These are phyloP conservation scores for Reticulascus tulasneorum DNA, from an alignment of 2,329 filamentous ascomycete species.

Conservation along the genomic window DNA sequence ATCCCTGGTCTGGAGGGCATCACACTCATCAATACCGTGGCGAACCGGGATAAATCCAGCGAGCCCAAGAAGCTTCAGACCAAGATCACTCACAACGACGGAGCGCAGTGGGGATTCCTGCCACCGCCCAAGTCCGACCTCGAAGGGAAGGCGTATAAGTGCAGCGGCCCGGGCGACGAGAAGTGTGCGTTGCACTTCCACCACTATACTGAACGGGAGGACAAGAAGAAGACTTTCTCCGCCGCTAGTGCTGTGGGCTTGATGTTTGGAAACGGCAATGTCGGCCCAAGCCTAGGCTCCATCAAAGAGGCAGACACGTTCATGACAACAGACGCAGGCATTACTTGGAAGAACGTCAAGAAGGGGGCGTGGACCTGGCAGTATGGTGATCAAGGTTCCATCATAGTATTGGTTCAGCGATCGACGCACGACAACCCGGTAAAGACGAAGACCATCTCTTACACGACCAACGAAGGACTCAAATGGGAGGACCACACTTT, in stretches of 20 bases:
- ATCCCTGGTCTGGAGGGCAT: slow-evolving; percentile 90
- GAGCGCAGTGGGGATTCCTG: slow-evolving; percentile 78
- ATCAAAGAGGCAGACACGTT: slow-evolving; percentile 80
- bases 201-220: slow-evolving; percentile 85
- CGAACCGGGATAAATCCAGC: slow-evolving; percentile 64
- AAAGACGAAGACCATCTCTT: slow-evolving; percentile 66
- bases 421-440: slow-evolving; percentile 62
- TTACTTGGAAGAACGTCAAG: slow-evolving; percentile 80
- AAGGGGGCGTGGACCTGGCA: slow-evolving; percentile 91
- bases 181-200: slow-evolving; percentile 89
- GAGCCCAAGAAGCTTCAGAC: slow-evolving; percentile 78
- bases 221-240: slow-evolving; percentile 81
- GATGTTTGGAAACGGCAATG: slow-evolving; percentile 89
- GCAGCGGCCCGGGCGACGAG: slow-evolving; percentile 55
- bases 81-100: slow-evolving; percentile 95
- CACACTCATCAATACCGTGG: slow-evolving; percentile 78
- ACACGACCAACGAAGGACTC: slow-evolving; percentile 75
- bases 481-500: slow-evolving; percentile 78
- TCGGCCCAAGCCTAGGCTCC: slow-evolving; percentile 65
- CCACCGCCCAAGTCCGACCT: slow-evolving; percentile 67
- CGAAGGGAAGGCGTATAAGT: slow-evolving; percentile 68
- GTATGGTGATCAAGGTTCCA: slow-evolving; percentile 90
- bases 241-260: slow-evolving; percentile 84
- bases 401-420: slow-evolving; percentile 82
- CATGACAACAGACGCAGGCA: slow-evolving; percentile 85